Evolutionary conservation across 2,329 filamentous ascomycete species (phyloP).

Genomic region (Achaetomium macrosporum): DNA sequence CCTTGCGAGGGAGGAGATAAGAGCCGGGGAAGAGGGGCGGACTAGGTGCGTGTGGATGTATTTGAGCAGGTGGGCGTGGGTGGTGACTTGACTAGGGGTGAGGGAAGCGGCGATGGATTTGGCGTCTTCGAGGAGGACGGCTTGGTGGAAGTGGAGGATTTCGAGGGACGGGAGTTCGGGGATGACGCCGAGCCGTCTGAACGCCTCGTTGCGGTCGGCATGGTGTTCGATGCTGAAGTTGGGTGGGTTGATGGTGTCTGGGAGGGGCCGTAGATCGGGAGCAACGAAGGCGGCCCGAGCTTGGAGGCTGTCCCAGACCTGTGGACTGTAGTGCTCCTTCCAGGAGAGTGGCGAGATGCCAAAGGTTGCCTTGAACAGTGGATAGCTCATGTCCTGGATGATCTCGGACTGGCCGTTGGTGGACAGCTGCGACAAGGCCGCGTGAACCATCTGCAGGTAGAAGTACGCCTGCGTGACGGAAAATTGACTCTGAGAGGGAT

Average conservation of each 20-base stretch:
- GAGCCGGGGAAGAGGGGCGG: background rate
- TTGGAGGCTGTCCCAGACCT: constrained; percentile 14
- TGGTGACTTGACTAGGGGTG: constrained; percentile 2
- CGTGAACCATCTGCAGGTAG: constrained; percentile 18
- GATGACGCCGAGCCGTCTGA: constrained; percentile 7
- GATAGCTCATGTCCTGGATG: constrained; percentile 13
- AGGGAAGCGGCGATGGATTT: constrained; percentile 5
- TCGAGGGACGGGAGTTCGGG: constrained; percentile 19
- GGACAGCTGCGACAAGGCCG: constrained; percentile 8
- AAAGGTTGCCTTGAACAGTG: constrained; percentile 11
- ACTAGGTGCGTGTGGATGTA: constrained; percentile 18
- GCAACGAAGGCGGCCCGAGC: constrained; percentile 14
- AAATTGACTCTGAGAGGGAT: constrained; percentile 1
- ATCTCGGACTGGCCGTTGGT: background rate
- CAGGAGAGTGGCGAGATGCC: constrained; percentile 10
- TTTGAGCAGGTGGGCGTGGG: constrained; percentile 16
- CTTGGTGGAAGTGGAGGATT: constrained; percentile 16
- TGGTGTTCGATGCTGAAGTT: background rate
- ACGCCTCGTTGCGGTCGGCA: background rate
- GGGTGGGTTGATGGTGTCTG: constrained; percentile 1
- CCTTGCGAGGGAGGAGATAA: background rate
- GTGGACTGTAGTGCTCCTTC: constrained; percentile 14
- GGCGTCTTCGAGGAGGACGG: constrained; percentile 15
- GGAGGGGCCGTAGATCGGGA: constrained; percentile 17
- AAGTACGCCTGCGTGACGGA: constrained; percentile 19